These are phyloP conservation scores for Erysimum cheiri DNA, from an alignment of 441 rosid genomes.

Conservation along the genomic window DNA sequence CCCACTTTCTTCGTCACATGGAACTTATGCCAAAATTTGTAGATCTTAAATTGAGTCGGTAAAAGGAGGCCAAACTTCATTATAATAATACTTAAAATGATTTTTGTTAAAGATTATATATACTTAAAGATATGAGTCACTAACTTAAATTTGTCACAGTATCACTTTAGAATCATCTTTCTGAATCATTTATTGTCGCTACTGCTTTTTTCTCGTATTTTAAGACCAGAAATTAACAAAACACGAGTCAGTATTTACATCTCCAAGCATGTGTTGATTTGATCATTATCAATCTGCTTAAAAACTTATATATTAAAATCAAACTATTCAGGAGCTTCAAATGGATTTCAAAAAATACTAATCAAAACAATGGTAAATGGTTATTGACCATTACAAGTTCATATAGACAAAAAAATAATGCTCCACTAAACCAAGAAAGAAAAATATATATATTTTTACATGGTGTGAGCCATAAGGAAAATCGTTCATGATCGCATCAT, in stretches of 20 bases:
- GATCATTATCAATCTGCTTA: constrained; percentile 1
- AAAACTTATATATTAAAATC: not conserved
- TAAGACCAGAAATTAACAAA: not conserved
- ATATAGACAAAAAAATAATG: too few relatives aligned
- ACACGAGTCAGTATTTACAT: not conserved
- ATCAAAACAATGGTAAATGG: not conserved
- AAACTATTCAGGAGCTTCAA: not conserved
- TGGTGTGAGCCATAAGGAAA: too few relatives aligned
- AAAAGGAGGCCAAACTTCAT: constrained; percentile 9
- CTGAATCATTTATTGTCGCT: not conserved
- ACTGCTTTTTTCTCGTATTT: constrained; percentile 5
- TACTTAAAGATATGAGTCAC: constrained; percentile 15
- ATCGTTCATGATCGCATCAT: too few relatives aligned
- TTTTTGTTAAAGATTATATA: too few relatives aligned
- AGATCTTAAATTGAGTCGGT: constrained; percentile 27
- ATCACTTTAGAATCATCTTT: constrained; percentile 18
- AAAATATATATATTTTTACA: too few relatives aligned
- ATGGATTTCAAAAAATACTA: not conserved
- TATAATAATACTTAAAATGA: too few relatives aligned
- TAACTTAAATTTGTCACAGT: not conserved
- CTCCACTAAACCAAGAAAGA: too few relatives aligned
- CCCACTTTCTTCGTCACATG: constrained; percentile 33
- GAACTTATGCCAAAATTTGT: constrained; percentile 8
- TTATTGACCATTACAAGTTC: too few relatives aligned
- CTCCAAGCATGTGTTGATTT: constrained; percentile 18